These are phyloP conservation scores for Juglanconis sp. DNA, from an alignment of 2,329 filamentous ascomycete species.

Conservation along the genomic window DNA sequence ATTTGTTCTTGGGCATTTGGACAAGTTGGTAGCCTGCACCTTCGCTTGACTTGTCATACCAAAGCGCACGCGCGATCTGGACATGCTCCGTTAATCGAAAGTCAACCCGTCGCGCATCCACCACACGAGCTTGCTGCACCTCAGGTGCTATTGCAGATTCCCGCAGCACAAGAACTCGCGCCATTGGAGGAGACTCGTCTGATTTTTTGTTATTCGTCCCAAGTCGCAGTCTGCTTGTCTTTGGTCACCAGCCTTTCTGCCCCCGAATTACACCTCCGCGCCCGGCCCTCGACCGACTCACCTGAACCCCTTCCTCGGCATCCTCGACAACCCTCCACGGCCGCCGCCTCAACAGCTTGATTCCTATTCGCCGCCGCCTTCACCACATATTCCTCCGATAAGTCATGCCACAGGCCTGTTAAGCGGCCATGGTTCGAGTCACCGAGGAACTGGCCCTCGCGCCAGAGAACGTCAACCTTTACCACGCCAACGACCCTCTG, in stretches of 20 bases:
- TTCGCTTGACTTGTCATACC: slow-evolving; percentile 9
- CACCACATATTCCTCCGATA: not conserved
- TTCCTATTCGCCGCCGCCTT: slow-evolving; percentile 1
- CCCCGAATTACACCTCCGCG: slow-evolving; percentile 1
- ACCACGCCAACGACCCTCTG: slow-evolving; percentile 81
- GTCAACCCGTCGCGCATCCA: slow-evolving; percentile 9
- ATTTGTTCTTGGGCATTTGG: not conserved
- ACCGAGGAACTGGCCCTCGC: slow-evolving; percentile 75
- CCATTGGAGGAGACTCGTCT: slow-evolving; percentile 14
- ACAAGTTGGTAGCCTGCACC: slow-evolving; percentile 10
- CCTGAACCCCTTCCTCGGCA: not conserved
- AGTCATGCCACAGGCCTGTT: slow-evolving; percentile 39
- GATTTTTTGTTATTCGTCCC: slow-evolving; percentile 1
- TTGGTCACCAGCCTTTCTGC: not conserved
- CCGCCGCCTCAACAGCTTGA: not conserved
- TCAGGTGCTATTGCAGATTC: slow-evolving; percentile 16
- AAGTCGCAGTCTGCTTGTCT: slow-evolving; percentile 4
- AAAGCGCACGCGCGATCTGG: not conserved
- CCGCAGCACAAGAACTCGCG: slow-evolving; percentile 15
- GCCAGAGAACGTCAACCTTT: slow-evolving; percentile 79
- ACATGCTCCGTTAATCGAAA: slow-evolving; percentile 4
- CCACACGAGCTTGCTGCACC: slow-evolving; percentile 8
- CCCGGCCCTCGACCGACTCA: not conserved
- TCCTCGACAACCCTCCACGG: slow-evolving; percentile 6
- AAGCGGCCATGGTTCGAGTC: slow-evolving; percentile 74